phyloP scores from a whole-genome alignment of 306 rosid species.

The Astragalus glycyphyllos region DNA sequence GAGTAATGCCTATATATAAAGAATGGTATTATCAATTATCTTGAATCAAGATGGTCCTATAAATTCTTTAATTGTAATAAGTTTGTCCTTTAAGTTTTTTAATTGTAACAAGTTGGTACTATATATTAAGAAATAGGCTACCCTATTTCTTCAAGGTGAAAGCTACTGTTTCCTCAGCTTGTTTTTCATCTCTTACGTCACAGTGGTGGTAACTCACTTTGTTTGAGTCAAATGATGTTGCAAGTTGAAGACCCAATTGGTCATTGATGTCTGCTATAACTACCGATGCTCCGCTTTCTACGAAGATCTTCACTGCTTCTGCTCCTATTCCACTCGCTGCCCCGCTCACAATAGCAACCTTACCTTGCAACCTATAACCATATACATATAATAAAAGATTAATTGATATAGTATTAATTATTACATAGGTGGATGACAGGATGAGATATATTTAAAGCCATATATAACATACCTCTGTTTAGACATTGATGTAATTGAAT shows the following conservation, averaged over 20 bases:
- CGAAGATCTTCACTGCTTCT: conserved; percentile 58
- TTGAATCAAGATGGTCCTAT: no score
- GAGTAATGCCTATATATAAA: no score
- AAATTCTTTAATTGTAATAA: no score
- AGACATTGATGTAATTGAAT: no score
- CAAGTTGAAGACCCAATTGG: conserved; percentile 60
- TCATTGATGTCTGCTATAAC: conserved; percentile 73
- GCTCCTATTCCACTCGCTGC: conserved; percentile 79
- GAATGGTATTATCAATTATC: no score
- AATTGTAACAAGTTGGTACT: no score
- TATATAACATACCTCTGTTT: background rate
- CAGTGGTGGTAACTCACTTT: conserved; percentile 63
- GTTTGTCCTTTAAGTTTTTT: no score
- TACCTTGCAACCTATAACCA: conserved; percentile 64
- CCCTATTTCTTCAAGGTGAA: conserved; percentile 63
- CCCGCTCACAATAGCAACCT: conserved; percentile 67
- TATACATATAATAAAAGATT: no score
- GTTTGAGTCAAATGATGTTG: conserved; percentile 49
- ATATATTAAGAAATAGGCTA: no score
- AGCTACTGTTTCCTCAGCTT: conserved; percentile 61
- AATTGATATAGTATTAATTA: no score
- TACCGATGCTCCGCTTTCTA: conserved; percentile 61
- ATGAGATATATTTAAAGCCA: no score
- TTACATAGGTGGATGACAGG: no score
- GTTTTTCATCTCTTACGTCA: conserved; percentile 75